Evolutionary conservation across 2,329 filamentous ascomycete genomes (phyloP), one percentile per base, ranked within the genome.

Genomic region (Cladorrhinum sp.): DNA sequence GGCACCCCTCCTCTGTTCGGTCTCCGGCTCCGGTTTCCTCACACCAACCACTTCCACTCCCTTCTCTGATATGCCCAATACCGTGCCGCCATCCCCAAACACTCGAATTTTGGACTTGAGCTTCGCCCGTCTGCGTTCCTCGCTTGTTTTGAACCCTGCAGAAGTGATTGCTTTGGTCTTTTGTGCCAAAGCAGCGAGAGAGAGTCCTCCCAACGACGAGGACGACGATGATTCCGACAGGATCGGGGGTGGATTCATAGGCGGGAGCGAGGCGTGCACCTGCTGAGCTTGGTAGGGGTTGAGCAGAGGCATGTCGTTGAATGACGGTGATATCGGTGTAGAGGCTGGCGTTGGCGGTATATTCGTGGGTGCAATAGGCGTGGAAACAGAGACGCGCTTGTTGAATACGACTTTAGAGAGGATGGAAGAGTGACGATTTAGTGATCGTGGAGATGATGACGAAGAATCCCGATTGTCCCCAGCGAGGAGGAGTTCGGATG

Each of bases 71-170:
- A 16, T 7, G 6, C 54, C 54, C 28, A 51, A 21, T 21, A 60
- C 20, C 20, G 46, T 55, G 9, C 52, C 58, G 8, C 53, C 58
- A 39, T 56, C 58, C 3, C 42, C 53, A 48, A 28, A 57, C 16
- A 57, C 54, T 49, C 18, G 49, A 24, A 57, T 57, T 33, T 57
- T 48, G 16, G 26, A 46, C 18, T 57, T 57, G 54, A 57, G 39
- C 16, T 57, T 57, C 5, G 36, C 26, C 3, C 54, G 36, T 8
- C 54, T 12, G 3, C 54, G 39, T 48, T 57, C 54, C 18, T 57
- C 39, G 23, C 20, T 18, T 6, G 5, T 49, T 4, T 33, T 48
- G 39, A 57, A 57, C n/a, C 21, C 16, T 2, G 36, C 53, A 4
- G 53, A 42, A 18, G 30, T 39, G 20, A 16, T 46, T 14, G 54